Evolutionary conservation across 352 stramenopile species (phyloP).

Genomic region (Phytophthora nicotianae): DNA sequence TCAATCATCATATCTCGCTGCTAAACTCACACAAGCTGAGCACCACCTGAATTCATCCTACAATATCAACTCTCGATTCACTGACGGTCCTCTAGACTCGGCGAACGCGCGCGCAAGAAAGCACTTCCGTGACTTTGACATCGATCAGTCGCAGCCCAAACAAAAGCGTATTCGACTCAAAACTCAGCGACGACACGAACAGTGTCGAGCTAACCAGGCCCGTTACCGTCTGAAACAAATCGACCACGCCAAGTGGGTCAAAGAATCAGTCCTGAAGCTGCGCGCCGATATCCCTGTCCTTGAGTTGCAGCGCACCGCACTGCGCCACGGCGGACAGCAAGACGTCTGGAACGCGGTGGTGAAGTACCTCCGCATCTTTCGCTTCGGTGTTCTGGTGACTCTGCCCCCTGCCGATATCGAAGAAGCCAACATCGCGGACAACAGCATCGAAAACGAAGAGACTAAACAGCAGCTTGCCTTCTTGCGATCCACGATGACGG

Average conservation of each 20-base stretch:
- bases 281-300: not conserved
- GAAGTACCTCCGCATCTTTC: slow-evolving; percentile 1
- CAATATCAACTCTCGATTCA: not conserved
- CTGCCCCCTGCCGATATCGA: too few species aligned
- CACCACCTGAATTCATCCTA: not conserved
- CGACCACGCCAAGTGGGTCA: not conserved
- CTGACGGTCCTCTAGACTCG: too few species aligned
- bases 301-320: not conserved
- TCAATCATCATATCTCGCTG: not conserved
- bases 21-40: not conserved
- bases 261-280: not conserved
- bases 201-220: not conserved
- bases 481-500: not conserved
- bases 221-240: not conserved
- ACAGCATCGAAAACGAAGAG: not conserved
- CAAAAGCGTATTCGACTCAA: not conserved
- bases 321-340: not conserved
- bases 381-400: not conserved
- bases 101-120: too few species aligned
- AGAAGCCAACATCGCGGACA: not conserved
- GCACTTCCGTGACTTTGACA: not conserved
- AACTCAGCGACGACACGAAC: not conserved
- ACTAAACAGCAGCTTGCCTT: not conserved
- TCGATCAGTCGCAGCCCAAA: not conserved
- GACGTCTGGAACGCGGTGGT: not conserved